phyloP scores from a whole-genome alignment of 2,329 filamentous ascomycete species.

The Pestalotiopsis sp. region DNA sequence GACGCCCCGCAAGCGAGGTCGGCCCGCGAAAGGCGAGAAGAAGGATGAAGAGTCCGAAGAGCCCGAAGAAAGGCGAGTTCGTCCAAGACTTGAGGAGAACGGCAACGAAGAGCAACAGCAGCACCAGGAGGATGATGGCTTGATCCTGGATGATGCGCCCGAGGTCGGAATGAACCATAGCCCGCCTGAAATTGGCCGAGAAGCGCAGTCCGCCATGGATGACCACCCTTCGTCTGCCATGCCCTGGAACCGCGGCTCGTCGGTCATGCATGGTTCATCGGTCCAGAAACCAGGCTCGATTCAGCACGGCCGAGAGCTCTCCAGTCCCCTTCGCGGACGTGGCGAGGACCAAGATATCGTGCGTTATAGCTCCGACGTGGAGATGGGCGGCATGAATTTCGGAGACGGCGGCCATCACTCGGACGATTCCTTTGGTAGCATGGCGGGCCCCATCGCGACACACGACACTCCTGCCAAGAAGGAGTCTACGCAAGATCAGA shows the following conservation, averaged over 20 bases:
- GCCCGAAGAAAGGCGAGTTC: constrained; percentile 40
- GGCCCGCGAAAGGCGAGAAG: constrained; percentile 42
- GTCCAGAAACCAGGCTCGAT: constrained; percentile 41
- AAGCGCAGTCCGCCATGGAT: constrained; percentile 65
- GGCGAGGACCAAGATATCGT: constrained; percentile 41
- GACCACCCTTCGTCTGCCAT: constrained; percentile 62
- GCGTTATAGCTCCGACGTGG: constrained; percentile 46
- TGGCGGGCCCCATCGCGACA: constrained; percentile 15
- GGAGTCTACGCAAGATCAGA: constrained; percentile 11
- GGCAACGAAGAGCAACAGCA: constrained; percentile 19
- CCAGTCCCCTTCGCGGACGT: constrained; percentile 41
- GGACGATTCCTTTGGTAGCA: constrained; percentile 32
- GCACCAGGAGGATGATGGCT: constrained; percentile 21
- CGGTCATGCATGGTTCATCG: constrained; percentile 48
- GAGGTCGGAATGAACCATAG: constrained; percentile 18
- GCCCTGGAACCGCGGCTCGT: constrained; percentile 55
- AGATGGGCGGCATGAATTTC: constrained; percentile 33
- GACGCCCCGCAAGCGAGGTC: constrained; percentile 33
- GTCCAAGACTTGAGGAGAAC: constrained; percentile 32
- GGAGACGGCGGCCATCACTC: constrained; percentile 26
- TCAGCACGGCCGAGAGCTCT: constrained; percentile 39
- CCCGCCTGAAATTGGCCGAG: constrained; percentile 37
- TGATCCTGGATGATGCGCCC: constrained; percentile 27
- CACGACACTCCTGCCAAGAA: neutral
- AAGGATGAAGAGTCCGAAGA: constrained; percentile 36